A percentile compares a stretch with the other conserved stretches of the same genome.
Conservation (phyloP, 2,329 filamentous ascomycete genomes). For the Exophiala mesophila region DNA sequence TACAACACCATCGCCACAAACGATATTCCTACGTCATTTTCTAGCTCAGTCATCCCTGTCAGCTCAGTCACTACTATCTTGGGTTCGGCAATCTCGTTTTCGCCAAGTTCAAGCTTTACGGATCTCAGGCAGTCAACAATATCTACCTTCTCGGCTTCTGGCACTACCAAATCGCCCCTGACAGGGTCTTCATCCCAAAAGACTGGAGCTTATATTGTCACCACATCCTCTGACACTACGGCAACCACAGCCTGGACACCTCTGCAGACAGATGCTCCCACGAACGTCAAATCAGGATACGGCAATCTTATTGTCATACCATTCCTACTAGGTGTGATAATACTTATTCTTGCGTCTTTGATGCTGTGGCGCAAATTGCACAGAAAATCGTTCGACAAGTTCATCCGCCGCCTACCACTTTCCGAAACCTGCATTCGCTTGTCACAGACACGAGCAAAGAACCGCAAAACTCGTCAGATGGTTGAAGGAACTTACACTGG, state of each 20-base stretch:
- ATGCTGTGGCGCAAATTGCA: conserved; percentile 12
- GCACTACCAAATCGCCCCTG: background rate
- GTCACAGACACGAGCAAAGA: conserved; percentile 8
- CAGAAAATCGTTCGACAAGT: conserved; percentile 8
- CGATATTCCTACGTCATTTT: no score
- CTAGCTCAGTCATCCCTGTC: no score
- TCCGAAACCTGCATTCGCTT: conserved; percentile 5
- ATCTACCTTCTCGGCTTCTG: background rate
- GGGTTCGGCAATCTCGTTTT: no score
- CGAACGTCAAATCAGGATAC: background rate
- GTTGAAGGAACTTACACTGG: conserved; percentile 6
- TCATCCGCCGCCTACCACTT: conserved; percentile 1
- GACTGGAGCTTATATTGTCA: background rate
- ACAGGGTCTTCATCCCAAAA: background rate
- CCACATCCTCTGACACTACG: background rate
- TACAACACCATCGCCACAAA: no score
- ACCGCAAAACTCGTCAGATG: conserved; percentile 1
- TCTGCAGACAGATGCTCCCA: background rate
- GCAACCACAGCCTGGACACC: background rate
- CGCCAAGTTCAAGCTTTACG: no score
- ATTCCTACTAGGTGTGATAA: conserved; percentile 1
- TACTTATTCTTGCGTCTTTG: background rate
- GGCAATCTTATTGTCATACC: conserved; percentile 9
- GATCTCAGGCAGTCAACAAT: no score
- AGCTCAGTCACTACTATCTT: no score